Evolutionary conservation across 2,329 filamentous ascomycete species (phyloP), one percentile per base, ranked within the genome.

Genomic region (Pseudogymnoascus sp.): DNA sequence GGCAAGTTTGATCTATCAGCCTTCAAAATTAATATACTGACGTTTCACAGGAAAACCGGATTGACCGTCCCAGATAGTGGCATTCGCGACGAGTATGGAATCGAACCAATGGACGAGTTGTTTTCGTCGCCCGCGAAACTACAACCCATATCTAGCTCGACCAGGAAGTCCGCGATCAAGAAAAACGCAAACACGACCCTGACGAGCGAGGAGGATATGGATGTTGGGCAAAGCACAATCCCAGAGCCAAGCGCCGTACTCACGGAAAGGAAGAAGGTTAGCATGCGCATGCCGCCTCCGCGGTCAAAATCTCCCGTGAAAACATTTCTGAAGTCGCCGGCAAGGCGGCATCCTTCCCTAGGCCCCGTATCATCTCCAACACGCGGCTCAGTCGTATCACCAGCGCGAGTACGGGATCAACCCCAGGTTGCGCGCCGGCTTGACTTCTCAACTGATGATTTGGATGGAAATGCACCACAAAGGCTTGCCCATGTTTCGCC

Each of bases 41-140:
- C 60, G 61, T 69, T 64, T 16, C 62, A 61, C 70, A 97, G 93
- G 70, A 96, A 96, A 83, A 99, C 95, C 0, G 95, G 95, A 51
- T 84, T 96, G 25, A 89, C 86, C 0, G 77, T 98, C 34, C 85
- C 86, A 71, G 91, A 96, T 72, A 86, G 81, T 63, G 91, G 91
- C 62, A 80, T 87, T 66, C 89, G 92, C 77, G 93, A 98, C 77
- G 92, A 96, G 75, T 82, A 96, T 81, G 95, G 93, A 75, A 87
- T 99, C 80, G 92, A 97, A 74, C 89, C 90, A 37, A 83, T 96
- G 65, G 90, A 93, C 37, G 85, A 86, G 69, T 85, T 98, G 68
- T 96, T 96, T 76, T 97, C 93, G 7, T 96, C 93, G 19, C 92
- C 93, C 13, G 84, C 85, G 68, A 90, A 87, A 71, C 78, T 76